A percentile compares a stretch with the other conserved stretches of the same genome.
Conservation (phyloP, 352 stramenopile species). For the Paralagenidium karlingii region DNA sequence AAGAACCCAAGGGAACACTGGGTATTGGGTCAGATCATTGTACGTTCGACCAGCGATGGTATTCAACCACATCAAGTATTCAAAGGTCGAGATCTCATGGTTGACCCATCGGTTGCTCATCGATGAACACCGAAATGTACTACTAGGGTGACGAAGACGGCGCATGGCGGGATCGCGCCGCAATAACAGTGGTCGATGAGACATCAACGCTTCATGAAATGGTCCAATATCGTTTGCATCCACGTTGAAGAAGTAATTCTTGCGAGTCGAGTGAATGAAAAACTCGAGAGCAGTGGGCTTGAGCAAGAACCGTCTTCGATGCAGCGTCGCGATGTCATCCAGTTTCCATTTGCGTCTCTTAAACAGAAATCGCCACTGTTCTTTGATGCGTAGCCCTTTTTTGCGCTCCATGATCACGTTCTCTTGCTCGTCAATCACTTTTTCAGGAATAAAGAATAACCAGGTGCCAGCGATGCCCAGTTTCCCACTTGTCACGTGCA, state of each 20-base stretch:
- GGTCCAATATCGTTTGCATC: constrained; percentile 23
- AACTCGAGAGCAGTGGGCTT: constrained; percentile 70
- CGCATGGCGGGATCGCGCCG: constrained; percentile 61
- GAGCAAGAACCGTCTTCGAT: constrained; percentile 68
- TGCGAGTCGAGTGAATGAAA: constrained; percentile 71
- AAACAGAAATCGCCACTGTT: constrained; percentile 56
- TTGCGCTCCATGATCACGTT: constrained; percentile 36
- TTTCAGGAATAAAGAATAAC: constrained; percentile 47
- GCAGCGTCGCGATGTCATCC: constrained; percentile 56
- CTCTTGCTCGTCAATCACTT: constrained; percentile 68
- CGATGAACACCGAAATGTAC: constrained; percentile 62
- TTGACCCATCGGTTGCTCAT: constrained; percentile 65
- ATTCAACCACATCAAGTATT: constrained; percentile 90
- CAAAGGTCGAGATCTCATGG: constrained; percentile 94
- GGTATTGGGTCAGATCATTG: constrained; percentile 94
- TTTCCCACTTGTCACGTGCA: constrained; percentile 57
- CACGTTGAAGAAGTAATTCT: constrained; percentile 82
- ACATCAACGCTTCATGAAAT: constrained; percentile 65
- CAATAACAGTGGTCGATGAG: constrained; percentile 34
- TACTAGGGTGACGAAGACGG: constrained; percentile 63
- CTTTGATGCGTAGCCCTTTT: constrained; percentile 18
- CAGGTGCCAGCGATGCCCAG: constrained; percentile 33
- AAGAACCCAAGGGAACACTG: constrained; percentile 89
- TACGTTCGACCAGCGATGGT: constrained; percentile 81
- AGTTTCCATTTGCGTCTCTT: constrained; percentile 53